Evolutionary conservation across 202 grass and related monocot species (phyloP).

Genomic region (Zoysia matrella): DNA sequence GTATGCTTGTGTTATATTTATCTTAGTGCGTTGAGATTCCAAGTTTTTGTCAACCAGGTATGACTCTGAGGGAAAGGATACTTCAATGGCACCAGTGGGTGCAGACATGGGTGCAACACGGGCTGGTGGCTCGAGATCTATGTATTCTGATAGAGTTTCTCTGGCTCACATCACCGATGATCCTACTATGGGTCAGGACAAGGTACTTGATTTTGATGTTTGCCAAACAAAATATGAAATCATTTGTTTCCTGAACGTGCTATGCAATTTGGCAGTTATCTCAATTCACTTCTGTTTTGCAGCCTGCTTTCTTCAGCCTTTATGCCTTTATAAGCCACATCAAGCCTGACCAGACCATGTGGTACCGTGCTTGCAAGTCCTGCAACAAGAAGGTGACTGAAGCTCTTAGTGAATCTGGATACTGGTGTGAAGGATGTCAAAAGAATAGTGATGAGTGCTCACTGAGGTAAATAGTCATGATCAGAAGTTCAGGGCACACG

Average conservation of each 20-base stretch:
- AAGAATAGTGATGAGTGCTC: slow-evolving; percentile 74
- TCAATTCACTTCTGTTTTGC: slow-evolving; percentile 33
- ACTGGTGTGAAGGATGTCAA: slow-evolving; percentile 91
- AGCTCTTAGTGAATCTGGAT: slow-evolving; percentile 53
- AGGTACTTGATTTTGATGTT: slow-evolving; percentile 47
- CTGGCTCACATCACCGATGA: slow-evolving; percentile 82
- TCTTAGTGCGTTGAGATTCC: background rate
- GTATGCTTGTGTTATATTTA: background rate
- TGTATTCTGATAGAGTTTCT: slow-evolving; percentile 88
- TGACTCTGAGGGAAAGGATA: slow-evolving; percentile 78
- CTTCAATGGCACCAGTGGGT: slow-evolving; percentile 72
- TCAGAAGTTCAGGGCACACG: background rate
- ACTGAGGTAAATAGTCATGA: slow-evolving; percentile 63
- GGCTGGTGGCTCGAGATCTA: slow-evolving; percentile 62
- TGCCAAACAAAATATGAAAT: background rate
- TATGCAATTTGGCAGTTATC: background rate
- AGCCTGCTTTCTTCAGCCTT: slow-evolving; percentile 83
- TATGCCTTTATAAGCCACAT: slow-evolving; percentile 73
- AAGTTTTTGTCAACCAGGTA: slow-evolving; percentile 60
- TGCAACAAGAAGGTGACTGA: slow-evolving; percentile 98
- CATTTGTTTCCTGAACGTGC: background rate
- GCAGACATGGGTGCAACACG: slow-evolving; percentile 62
- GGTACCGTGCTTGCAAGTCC: slow-evolving; percentile 89
- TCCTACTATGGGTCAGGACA: slow-evolving; percentile 78
- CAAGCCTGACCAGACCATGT: slow-evolving; percentile 90